Percentiles rank a stretch among this genome's conserved stretches.
Evolutionary conservation across 2,329 filamentous ascomycete genomes (phyloP).

Genomic region (Epichloe typhina): DNA sequence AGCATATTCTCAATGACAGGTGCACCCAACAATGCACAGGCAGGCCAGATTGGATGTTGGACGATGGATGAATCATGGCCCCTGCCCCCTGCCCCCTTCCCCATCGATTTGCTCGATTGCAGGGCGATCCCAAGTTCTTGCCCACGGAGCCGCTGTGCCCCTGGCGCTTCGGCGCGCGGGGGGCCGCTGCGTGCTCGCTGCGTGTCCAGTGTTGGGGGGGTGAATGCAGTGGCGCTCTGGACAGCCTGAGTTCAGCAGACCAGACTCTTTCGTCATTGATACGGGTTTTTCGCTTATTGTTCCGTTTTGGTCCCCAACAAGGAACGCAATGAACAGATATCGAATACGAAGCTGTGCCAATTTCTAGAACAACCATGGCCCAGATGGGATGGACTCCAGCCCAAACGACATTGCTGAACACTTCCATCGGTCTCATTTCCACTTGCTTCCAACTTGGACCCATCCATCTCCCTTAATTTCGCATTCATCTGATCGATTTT

Average conservation of each 20-base stretch:
- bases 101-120: background rate
- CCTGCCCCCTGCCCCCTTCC: background rate
- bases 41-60: background rate
- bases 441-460: background rate
- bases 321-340: background rate
- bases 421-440: background rate
- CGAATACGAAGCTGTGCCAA: no score
- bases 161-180: background rate
- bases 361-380: no score
- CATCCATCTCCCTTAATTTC: background rate
- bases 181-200: background rate
- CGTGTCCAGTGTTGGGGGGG: background rate
- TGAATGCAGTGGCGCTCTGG: background rate
- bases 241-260: background rate
- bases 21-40: no score
- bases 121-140: background rate
- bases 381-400: no score
- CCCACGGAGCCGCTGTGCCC: background rate
- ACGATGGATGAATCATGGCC: background rate
- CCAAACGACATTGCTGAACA: no score
- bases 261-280: no score
- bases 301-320: background rate
- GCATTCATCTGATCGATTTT: background rate
- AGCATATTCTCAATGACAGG: no score
- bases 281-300: background rate